These are phyloP conservation scores for Neodidymelliopsis sp. DNA, from an alignment of 2,329 filamentous ascomycete genomes.

Conservation along the genomic window DNA sequence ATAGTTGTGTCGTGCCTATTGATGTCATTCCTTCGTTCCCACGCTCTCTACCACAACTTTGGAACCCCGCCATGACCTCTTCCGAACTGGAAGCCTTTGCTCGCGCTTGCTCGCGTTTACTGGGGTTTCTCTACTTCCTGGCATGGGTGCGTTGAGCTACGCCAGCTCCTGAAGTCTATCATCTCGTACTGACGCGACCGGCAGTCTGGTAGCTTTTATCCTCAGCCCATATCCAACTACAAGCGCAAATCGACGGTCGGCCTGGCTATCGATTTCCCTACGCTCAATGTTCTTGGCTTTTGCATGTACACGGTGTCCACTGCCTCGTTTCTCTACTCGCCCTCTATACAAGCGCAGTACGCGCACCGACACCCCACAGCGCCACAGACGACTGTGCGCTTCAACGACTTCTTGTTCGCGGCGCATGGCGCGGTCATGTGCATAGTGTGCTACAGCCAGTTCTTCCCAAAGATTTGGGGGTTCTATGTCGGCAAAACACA, in stretches of 20 bases:
- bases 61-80: conserved; percentile 25
- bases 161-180: neutral
- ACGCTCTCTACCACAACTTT: conserved; percentile 6
- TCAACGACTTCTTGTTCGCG: conserved; percentile 92
- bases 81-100: conserved; percentile 40
- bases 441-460: conserved; percentile 77
- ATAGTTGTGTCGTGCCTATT: conserved; percentile 8
- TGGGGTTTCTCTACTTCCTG: conserved; percentile 50
- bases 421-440: conserved; percentile 79
- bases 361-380: conserved; percentile 76
- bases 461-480: conserved; percentile 75
- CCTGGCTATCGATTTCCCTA: conserved; percentile 86
- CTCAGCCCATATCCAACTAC: conserved; percentile 84
- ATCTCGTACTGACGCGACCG: conserved; percentile 1
- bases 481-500: conserved; percentile 68
- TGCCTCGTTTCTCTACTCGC: conserved; percentile 77
- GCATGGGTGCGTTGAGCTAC: conserved; percentile 31
- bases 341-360: conserved; percentile 81
- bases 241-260: conserved; percentile 79
- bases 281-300: conserved; percentile 77
- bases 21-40: conserved; percentile 11
- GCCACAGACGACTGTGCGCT: conserved; percentile 80
- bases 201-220: conserved; percentile 70
- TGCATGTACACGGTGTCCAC: conserved; percentile 79
- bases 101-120: conserved; percentile 41